A percentile compares a stretch with the other conserved stretches of the same genome.
Conservation (phyloP, 140 eudicot genomes). For the Cichorium intybus region DNA sequence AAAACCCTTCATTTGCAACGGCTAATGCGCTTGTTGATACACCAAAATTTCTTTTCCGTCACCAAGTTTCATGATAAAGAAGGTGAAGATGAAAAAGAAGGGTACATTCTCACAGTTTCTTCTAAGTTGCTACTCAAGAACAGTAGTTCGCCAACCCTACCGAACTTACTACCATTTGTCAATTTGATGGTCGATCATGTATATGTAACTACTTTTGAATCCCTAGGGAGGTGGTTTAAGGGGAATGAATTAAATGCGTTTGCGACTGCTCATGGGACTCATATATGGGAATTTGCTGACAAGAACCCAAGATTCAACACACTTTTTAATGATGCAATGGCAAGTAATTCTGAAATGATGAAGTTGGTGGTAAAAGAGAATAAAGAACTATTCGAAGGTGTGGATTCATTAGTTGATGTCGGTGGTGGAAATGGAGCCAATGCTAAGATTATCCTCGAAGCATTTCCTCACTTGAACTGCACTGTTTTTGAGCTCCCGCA, state of each 20-base stretch:
- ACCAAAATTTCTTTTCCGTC: slow-evolving; percentile 16
- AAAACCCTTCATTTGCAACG: slow-evolving; percentile 27
- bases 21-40: slow-evolving; percentile 22
- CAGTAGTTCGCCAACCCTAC: slow-evolving; percentile 11
- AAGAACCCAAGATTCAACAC: slow-evolving; percentile 26
- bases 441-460: no score
- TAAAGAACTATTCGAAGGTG: no score
- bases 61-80: slow-evolving; percentile 15
- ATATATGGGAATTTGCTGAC: slow-evolving; percentile 28
- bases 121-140: slow-evolving; percentile 39
- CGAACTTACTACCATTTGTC: slow-evolving; percentile 27
- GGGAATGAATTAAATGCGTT: slow-evolving; percentile 26
- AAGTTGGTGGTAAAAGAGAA: no score
- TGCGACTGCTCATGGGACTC: slow-evolving; percentile 24
- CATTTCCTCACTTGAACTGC: no score
- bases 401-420: no score
- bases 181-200: slow-evolving; percentile 3
- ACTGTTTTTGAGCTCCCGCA: no score
- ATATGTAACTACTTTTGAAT: slow-evolving; percentile 35
- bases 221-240: slow-evolving; percentile 42
- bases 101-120: slow-evolving; percentile 20
- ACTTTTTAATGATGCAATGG: slow-evolving; percentile 46
- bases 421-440: no score
- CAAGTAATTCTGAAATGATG: no score
- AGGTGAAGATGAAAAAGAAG: slow-evolving; percentile 22